Conservation (phyloP, 192 early-diverging fungal species). For the Linnemannia exigua region DNA sequence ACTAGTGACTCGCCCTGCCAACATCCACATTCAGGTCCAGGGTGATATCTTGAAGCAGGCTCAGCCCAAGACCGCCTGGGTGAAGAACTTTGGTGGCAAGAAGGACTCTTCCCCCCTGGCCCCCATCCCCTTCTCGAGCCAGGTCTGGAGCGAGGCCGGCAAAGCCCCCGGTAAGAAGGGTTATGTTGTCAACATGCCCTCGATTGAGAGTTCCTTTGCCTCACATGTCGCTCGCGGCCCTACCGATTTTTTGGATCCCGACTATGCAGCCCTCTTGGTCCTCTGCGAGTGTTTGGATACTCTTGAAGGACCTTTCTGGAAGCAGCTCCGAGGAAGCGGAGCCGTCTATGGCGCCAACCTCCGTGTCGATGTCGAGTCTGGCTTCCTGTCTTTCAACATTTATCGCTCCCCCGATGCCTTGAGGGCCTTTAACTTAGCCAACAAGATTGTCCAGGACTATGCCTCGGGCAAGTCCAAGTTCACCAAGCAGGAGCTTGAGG, state of each 20-base stretch:
- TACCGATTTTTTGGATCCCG: slow-evolving; percentile 60
- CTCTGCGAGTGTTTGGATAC: slow-evolving; percentile 67
- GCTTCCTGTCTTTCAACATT: slow-evolving; percentile 63
- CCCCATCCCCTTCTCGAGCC: slow-evolving; percentile 57
- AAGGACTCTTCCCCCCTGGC: slow-evolving; percentile 24
- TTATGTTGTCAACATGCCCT: slow-evolving; percentile 64
- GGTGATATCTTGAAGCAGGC: slow-evolving; percentile 66
- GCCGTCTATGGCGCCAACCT: slow-evolving; percentile 67
- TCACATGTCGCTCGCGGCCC: slow-evolving; percentile 64
- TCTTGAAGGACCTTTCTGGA: slow-evolving; percentile 74
- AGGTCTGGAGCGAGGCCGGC: slow-evolving; percentile 59
- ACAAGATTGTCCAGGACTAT: slow-evolving; percentile 63
- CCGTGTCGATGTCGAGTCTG: slow-evolving; percentile 60
- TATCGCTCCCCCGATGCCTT: slow-evolving; percentile 68
- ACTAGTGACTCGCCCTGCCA: slow-evolving; percentile 64
- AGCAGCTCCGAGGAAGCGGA: slow-evolving; percentile 72
- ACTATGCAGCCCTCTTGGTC: slow-evolving; percentile 68
- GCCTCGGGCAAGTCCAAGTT: slow-evolving; percentile 62
- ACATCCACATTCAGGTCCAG: slow-evolving; percentile 66
- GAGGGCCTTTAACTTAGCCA: slow-evolving; percentile 67
- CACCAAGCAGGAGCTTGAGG: slow-evolving; percentile 63
- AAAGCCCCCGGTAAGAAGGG: slow-evolving; percentile 57
- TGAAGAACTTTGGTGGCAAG: slow-evolving; percentile 47
- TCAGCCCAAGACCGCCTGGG: slow-evolving; percentile 60
- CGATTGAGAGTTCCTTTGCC: slow-evolving; percentile 71